phyloP scores from a whole-genome alignment of 108 stramenopile species.

The Cyclotella choctawhatcheeana region DNA sequence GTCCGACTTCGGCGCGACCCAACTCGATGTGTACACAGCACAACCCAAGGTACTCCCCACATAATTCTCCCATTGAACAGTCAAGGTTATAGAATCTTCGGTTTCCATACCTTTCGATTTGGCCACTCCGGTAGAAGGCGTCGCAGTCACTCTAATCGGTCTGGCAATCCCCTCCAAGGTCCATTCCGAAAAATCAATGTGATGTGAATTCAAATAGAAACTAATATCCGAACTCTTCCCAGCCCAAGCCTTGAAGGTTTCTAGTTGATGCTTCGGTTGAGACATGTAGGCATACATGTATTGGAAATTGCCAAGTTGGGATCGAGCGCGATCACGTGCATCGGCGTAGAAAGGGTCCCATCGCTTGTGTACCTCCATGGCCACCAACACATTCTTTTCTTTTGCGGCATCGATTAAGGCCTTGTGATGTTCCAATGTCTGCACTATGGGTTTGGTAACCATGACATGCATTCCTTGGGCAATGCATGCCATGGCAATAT shows the following conservation, averaged over 20 bases:
- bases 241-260: constrained; percentile 99
- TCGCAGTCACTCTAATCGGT: constrained; percentile 93
- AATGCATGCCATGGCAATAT: constrained; percentile 94
- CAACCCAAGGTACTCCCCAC: constrained; percentile 80
- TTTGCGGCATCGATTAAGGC: constrained; percentile 79
- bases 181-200: constrained; percentile 99
- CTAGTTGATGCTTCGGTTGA: constrained; percentile 99
- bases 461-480: constrained; percentile 95
- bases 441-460: constrained; percentile 99
- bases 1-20: constrained; percentile 97
- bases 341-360: constrained; percentile 99
- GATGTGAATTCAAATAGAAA: constrained; percentile 99
- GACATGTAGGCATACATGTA: constrained; percentile 99
- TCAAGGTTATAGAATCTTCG: constrained; percentile 99
- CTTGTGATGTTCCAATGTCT: constrained; percentile 91
- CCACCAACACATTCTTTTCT: constrained; percentile 89
- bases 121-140: constrained; percentile 95
- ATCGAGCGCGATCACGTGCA: constrained; percentile 92
- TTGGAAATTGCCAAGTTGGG: constrained; percentile 88
- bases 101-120: constrained; percentile 79
- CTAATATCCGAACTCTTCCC: constrained; percentile 97
- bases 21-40: constrained; percentile 96
- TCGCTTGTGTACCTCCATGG: constrained; percentile 97
- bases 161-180: constrained; percentile 86
- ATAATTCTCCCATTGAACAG: constrained; percentile 96